Conservation (phyloP, 176 grass and related monocot genomes). For the Phoenix roebelenii region DNA sequence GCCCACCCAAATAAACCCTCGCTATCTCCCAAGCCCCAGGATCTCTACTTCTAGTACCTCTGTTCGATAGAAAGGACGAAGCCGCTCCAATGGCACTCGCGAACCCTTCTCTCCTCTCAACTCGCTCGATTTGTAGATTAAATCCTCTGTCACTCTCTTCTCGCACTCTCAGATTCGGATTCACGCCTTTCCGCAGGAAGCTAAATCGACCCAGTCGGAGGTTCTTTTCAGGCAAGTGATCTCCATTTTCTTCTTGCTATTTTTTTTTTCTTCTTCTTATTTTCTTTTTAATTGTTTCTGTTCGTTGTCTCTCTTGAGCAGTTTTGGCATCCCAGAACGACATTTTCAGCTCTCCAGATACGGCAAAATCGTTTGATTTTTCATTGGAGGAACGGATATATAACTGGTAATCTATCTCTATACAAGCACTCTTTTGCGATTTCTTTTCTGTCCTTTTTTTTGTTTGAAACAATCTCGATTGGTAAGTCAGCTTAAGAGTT, state of each 20-base stretch:
- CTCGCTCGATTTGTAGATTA: slow-evolving; percentile 44
- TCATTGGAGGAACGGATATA: slow-evolving; percentile 83
- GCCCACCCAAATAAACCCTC: not conserved
- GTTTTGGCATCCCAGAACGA: slow-evolving; percentile 51
- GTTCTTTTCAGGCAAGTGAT: slow-evolving; percentile 46
- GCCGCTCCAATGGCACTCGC: slow-evolving; percentile 59
- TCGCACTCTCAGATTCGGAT: slow-evolving; percentile 12
- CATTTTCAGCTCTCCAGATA: slow-evolving; percentile 77
- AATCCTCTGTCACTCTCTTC: slow-evolving; percentile 49
- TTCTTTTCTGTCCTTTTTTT: not conserved
- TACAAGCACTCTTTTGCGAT: not conserved
- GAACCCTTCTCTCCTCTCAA: slow-evolving; percentile 38
- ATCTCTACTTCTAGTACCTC: not conserved
- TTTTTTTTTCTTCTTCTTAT: not conserved
- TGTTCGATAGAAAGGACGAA: not conserved
- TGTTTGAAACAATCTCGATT: not conserved
- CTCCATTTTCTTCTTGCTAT: not conserved
- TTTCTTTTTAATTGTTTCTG: slow-evolving; percentile 6
- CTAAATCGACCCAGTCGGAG: slow-evolving; percentile 33
- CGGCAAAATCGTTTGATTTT: slow-evolving; percentile 84
- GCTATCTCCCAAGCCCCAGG: not conserved
- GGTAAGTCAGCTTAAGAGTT: no score
- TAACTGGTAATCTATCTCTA: slow-evolving; percentile 50
- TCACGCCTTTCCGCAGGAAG: slow-evolving; percentile 21
- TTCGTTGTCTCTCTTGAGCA: slow-evolving; percentile 14